Conservation (phyloP, 441 rosid species). For the Erodium texanum region DNA sequence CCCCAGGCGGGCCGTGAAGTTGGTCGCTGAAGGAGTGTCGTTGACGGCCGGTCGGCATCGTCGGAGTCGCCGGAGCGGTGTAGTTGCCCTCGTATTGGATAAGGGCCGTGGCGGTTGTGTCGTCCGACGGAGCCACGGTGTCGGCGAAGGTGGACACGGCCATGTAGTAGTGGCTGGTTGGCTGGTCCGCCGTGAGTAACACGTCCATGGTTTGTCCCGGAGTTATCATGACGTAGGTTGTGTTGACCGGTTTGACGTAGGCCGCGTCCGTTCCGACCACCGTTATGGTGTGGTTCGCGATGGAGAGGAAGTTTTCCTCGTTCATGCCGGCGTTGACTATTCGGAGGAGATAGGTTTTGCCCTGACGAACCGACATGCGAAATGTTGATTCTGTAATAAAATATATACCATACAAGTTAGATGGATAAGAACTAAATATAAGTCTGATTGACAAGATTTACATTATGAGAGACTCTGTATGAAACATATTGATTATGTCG, state of each 20-base stretch:
- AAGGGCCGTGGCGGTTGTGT: constrained; percentile 11
- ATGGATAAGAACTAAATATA: too few species aligned
- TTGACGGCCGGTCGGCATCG: neutral
- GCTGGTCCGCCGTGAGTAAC: neutral
- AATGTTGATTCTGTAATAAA: constrained; percentile 19
- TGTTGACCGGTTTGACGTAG: constrained; percentile 14
- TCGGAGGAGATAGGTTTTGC: constrained; percentile 51
- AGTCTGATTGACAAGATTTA: too few species aligned
- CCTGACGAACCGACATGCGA: constrained; percentile 22
- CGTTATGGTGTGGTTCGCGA: constrained; percentile 40
- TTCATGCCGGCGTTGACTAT: constrained; percentile 45
- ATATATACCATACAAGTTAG: too few species aligned
- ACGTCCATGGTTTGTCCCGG: constrained; percentile 20
- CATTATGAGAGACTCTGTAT: too few species aligned
- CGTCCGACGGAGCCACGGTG: neutral
- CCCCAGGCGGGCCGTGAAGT: constrained; percentile 7
- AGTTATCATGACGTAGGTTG: constrained; percentile 13
- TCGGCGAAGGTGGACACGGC: constrained; percentile 2
- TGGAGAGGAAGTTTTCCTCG: constrained; percentile 43
- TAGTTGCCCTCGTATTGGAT: neutral
- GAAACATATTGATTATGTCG: too few species aligned
- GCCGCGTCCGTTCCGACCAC: constrained; percentile 16
- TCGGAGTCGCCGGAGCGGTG: neutral
- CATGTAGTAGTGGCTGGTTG: constrained; percentile 8
- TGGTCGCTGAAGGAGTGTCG: neutral